Evolutionary conservation across 2,329 filamentous ascomycete genomes (phyloP), one percentile per base, ranked within the genome.

Genomic region (Sporothrix curviconia): DNA sequence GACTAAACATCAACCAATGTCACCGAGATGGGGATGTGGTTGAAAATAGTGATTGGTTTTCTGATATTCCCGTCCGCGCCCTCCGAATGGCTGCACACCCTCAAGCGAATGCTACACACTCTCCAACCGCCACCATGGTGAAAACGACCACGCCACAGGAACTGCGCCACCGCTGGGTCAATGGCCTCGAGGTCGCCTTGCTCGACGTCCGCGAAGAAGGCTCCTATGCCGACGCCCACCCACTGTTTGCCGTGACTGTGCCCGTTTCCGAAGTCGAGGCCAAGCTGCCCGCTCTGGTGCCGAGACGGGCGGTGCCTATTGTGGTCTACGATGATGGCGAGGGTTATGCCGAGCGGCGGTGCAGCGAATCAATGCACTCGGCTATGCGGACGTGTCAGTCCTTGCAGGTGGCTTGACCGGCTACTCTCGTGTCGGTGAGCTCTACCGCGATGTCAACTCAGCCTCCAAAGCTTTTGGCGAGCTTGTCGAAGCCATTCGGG

Each of bases 391-490:
- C 17, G 49, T 58, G 25, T 42, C 32, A 1, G 15, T 58, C 3
- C 19, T 58, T 1, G 50, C 40, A 3, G 56, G 56, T 15, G 56
- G 56, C 2, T 36, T 58, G 17, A 36, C 56, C 14, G 56, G 49
- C 9, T 58, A 58, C 34, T 24, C 50, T 1, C 34, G 43, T 19
- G 42, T 49, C 12, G 56, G 56, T 28, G 56, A 58, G 42, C 7
- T 58, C 15, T 58, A 58, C 50, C 50, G 56, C 19, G 56, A 58
- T 36, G 56, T 58, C 40, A 58, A 58, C 17, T 49, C 49, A 42
- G 50, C 56, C 25, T 58, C 56, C 50, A 58, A 58, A 34, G 56
- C 50, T 3, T 58, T 58, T 50, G 56, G 56, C 12, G 56, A 58
- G 56, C 56, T 58, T 4, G 56, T 58, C 25, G 56, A 58, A 42